These are phyloP conservation scores for Clonostachys rosea DNA, from an alignment of 2,329 filamentous ascomycete species.

Conservation along the genomic window DNA sequence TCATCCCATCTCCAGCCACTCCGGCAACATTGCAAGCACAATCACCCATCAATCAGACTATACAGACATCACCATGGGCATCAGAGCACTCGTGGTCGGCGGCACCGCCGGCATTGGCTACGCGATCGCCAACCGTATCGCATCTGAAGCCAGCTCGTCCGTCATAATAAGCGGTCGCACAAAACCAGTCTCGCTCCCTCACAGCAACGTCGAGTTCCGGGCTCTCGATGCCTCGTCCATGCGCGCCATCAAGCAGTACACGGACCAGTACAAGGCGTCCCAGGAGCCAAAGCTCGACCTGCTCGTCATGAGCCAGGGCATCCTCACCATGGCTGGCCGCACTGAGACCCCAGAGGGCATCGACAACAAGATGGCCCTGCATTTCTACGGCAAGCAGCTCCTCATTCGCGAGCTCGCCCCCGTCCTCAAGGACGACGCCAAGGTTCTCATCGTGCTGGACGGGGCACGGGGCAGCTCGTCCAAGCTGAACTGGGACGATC, in stretches of 20 bases:
- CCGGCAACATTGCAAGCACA: no score
- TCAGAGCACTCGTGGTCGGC: constrained; percentile 23
- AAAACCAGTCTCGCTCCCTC: constrained; percentile 17
- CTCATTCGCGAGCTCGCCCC: constrained; percentile 34
- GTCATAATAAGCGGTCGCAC: constrained; percentile 25
- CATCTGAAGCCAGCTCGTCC: constrained; percentile 11
- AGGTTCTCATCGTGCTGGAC: constrained; percentile 31
- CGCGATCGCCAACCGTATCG: constrained; percentile 25
- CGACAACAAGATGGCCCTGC: constrained; percentile 37
- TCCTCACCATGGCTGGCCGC: constrained; percentile 24
- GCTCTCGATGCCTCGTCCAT: constrained; percentile 24
- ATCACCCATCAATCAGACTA: neutral
- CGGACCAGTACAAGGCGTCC: constrained; percentile 14
- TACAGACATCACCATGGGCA: constrained; percentile 2
- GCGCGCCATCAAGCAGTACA: constrained; percentile 23
- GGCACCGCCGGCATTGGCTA: constrained; percentile 28
- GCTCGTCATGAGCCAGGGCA: constrained; percentile 31
- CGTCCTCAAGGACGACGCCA: constrained; percentile 22
- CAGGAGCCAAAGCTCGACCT: constrained; percentile 23
- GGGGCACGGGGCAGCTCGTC: constrained; percentile 18
- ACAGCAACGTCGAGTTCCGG: constrained; percentile 23
- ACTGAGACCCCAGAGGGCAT: constrained; percentile 37
- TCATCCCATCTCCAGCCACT: no score
- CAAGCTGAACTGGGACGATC: constrained; percentile 29
- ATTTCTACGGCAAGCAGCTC: constrained; percentile 38